A percentile compares a stretch with the other conserved stretches of the same genome.
These are phyloP conservation scores for Wickerhamomyces sp. DNA, from an alignment of 1,139 yeast species.

Conservation along the genomic window DNA sequence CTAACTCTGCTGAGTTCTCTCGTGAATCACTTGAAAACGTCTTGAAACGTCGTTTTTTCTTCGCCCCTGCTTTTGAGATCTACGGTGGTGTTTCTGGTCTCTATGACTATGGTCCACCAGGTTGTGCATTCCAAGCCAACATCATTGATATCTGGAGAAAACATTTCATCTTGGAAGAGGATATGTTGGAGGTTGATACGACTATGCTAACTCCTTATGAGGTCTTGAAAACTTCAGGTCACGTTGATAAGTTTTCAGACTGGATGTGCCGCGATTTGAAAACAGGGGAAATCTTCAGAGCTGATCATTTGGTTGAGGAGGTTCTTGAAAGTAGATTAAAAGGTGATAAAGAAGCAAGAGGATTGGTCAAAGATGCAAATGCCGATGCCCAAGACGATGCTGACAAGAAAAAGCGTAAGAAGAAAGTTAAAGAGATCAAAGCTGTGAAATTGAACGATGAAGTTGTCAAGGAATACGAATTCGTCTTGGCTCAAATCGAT, in stretches of 20 bases:
- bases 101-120: slow-evolving; percentile 99
- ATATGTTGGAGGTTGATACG: slow-evolving; percentile 97
- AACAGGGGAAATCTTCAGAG: slow-evolving; percentile 97
- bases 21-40: slow-evolving; percentile 89
- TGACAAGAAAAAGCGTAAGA: slow-evolving; percentile 81
- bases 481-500: slow-evolving; percentile 86
- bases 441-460: slow-evolving; percentile 81
- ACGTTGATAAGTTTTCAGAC: slow-evolving; percentile 97
- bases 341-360: slow-evolving; percentile 96
- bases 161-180: slow-evolving; percentile 95
- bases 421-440: slow-evolving; percentile 94
- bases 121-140: slow-evolving; percentile 97
- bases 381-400: slow-evolving; percentile 62
- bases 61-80: slow-evolving; percentile 94
- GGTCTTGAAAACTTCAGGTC: slow-evolving; percentile 97
- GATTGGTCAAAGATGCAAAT: slow-evolving; percentile 54
- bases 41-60: slow-evolving; percentile 91
- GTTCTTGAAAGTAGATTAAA: slow-evolving; percentile 92
- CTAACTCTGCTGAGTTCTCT: slow-evolving; percentile 52
- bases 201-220: slow-evolving; percentile 97
- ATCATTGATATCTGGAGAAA: slow-evolving; percentile 94
- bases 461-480: slow-evolving; percentile 75
- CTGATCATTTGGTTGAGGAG: slow-evolving; percentile 97
- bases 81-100: slow-evolving; percentile 99
- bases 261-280: slow-evolving; percentile 98